Conservation (phyloP, 306 rosid genomes). For the Adenanthera pavonina region DNA sequence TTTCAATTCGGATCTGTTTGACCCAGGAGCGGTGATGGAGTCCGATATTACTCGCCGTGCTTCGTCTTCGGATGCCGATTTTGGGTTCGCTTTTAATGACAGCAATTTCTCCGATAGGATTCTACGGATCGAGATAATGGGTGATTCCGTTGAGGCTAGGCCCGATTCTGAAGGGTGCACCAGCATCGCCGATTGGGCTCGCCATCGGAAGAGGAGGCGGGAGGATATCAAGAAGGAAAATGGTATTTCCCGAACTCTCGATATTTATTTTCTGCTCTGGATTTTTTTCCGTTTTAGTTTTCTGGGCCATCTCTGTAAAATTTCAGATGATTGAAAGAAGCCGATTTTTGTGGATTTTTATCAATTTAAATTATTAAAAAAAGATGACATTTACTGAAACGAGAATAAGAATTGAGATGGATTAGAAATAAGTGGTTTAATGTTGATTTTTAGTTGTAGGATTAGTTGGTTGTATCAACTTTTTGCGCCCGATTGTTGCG, state of each 20-base stretch:
- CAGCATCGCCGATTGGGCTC: slow-evolving; percentile 79
- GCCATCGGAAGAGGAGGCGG: slow-evolving; percentile 74
- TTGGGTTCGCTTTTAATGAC: slow-evolving; percentile 85
- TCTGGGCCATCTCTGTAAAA: background rate
- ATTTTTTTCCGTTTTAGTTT: background rate
- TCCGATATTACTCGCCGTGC: slow-evolving; percentile 52
- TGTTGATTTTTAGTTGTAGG: background rate
- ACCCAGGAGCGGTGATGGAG: slow-evolving; percentile 69
- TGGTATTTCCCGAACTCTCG: slow-evolving; percentile 38
- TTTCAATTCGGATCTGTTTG: slow-evolving; percentile 73
- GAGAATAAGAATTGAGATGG: background rate
- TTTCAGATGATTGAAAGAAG: background rate
- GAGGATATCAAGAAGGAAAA: slow-evolving; percentile 74
- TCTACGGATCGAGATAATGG: slow-evolving; percentile 78
- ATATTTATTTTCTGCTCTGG: background rate
- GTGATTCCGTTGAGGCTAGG: slow-evolving; percentile 51
- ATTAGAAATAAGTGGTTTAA: background rate
- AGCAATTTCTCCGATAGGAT: slow-evolving; percentile 88
- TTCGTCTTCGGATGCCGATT: slow-evolving; percentile 74
- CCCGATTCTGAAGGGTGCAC: slow-evolving; percentile 63
- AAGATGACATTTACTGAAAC: background rate
- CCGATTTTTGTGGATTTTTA: background rate
- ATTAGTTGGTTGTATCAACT: background rate
- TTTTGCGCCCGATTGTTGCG: background rate
- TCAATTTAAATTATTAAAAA: background rate